Evolutionary conservation across 805 yeast genomes (phyloP).

Genomic region (Nakazawaea pomicola): DNA sequence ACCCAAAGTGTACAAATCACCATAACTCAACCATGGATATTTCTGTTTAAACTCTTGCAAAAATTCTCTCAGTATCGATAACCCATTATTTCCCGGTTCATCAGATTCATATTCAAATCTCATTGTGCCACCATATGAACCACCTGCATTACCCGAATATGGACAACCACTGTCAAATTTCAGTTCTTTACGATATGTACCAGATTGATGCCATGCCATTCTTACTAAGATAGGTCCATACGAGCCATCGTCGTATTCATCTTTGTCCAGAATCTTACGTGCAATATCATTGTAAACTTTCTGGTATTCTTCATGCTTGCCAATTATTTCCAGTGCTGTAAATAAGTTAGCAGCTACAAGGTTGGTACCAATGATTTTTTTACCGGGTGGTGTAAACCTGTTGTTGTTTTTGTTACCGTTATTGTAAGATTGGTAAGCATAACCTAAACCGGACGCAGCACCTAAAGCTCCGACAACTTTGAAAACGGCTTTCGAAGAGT

Average conservation of each 20-base stretch:
- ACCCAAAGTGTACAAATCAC: slow-evolving; percentile 71
- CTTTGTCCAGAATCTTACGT: slow-evolving; percentile 45
- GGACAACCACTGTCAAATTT: slow-evolving; percentile 17
- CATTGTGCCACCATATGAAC: slow-evolving; percentile 55
- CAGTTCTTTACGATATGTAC: slow-evolving; percentile 37
- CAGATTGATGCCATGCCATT: slow-evolving; percentile 47
- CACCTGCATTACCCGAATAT: slow-evolving; percentile 33
- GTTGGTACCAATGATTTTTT: slow-evolving; percentile 3
- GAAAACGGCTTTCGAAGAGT: background rate
- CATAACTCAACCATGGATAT: slow-evolving; percentile 58
- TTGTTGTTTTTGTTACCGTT: background rate
- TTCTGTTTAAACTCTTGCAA: slow-evolving; percentile 48
- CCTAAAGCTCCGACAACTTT: background rate
- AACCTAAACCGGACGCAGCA: slow-evolving; percentile 5
- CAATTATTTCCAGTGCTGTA: slow-evolving; percentile 8
- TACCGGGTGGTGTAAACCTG: slow-evolving; percentile 8
- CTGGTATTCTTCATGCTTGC: slow-evolving; percentile 52
- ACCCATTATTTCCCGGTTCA: slow-evolving; percentile 48
- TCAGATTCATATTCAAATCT: slow-evolving; percentile 42
- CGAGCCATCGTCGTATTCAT: slow-evolving; percentile 59
- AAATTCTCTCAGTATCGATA: slow-evolving; percentile 49
- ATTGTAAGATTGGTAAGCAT: background rate
- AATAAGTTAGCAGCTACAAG: background rate
- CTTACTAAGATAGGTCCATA: slow-evolving; percentile 43
- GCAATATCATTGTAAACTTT: slow-evolving; percentile 72